Base-by-base conservation (phyloP, 1,284 basidiomycete species). In the Porogramme epimiltina region DNA sequence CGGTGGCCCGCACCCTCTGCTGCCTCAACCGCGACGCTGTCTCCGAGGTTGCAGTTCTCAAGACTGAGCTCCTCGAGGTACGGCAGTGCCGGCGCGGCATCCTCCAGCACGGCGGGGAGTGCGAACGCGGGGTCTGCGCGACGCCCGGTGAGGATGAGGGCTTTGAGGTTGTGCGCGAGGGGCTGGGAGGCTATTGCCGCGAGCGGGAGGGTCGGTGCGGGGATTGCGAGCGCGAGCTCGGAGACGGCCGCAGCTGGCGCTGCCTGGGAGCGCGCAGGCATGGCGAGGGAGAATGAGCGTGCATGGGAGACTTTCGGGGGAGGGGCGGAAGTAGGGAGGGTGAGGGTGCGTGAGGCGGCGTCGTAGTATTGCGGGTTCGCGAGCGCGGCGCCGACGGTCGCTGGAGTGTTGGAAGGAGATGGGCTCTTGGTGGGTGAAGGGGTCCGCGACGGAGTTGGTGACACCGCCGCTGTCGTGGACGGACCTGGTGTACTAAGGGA, bases 51-150 rank as follows among this genome's bases (percentile, higher is more conserved):
- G 60, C 90, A 92, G 18, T 85, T 85, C 60, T 87, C 85, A 23
- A 92, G 67, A 56, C 73, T 74, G 8, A 92, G 76, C 60, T 90
- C 88, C 64, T 90, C 88, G 18, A 92, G 70, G 36, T 67, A 69
- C 0, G 87, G 87, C 37, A 92, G 70, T 33, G 47, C 82, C 69
- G 1, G 72, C 11, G 15, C 23, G 15, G 16, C 45, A n/a, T 4
- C 6, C 11, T 10, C 70, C 15, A 69, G 61, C n/a, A 47, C 61
- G 20, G 60, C 45, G 2, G 85, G 86, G 10, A 90, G 62, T 15
- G 73, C 69, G 63, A 90, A 81, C 0, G 79, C 78, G 22, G 80
- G 72, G 62, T 92, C 88, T 51, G 82, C 72, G 22, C 85, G 81
- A 22, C 89, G 76, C 51, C 82, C 85, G 25, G 73, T 73, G n/a